A percentile compares a stretch with the other conserved stretches of the same genome.
Evolutionary conservation across 768 basidiomycete species (phyloP).

Genomic region (Suillus weaverae): DNA sequence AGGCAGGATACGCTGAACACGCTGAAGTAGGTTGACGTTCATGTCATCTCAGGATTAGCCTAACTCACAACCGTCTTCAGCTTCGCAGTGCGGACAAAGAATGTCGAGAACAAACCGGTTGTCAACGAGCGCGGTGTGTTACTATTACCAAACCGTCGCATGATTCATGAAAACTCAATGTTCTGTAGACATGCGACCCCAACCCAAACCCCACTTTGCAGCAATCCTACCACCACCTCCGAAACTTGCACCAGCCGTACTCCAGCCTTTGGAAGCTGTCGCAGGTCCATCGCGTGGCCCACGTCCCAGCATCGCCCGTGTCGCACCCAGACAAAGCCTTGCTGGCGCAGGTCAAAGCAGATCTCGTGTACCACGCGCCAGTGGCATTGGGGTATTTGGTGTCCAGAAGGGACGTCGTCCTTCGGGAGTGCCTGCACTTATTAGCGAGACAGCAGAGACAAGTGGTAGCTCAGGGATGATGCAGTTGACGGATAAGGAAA

Average conservation of each 20-base stretch:
- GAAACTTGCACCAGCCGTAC: slow-evolving; percentile 45
- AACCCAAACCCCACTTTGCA: slow-evolving; percentile 64
- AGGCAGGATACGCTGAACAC: slow-evolving; percentile 89
- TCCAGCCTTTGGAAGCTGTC: slow-evolving; percentile 37
- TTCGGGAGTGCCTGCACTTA: slow-evolving; percentile 12
- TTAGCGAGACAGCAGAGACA: slow-evolving; percentile 19
- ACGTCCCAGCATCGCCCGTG: slow-evolving; percentile 14
- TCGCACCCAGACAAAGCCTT: slow-evolving; percentile 3
- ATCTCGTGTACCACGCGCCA: slow-evolving; percentile 34
- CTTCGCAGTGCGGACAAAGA: slow-evolving; percentile 83
- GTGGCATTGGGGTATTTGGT: slow-evolving; percentile 27
- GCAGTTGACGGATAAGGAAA: slow-evolving; percentile 63
- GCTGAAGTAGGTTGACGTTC: slow-evolving; percentile 56
- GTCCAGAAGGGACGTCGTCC: slow-evolving; percentile 18
- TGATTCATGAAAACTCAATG: neutral
- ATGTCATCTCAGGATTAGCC: slow-evolving; percentile 18
- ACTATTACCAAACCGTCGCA: neutral
- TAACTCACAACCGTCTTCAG: slow-evolving; percentile 34
- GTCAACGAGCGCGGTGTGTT: slow-evolving; percentile 72
- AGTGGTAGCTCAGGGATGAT: slow-evolving; percentile 5
- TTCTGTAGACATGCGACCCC: slow-evolving; percentile 54
- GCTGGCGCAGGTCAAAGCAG: slow-evolving; percentile 2
- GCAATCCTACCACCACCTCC: slow-evolving; percentile 50
- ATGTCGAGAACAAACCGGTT: slow-evolving; percentile 79
- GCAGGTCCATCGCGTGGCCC: slow-evolving; percentile 26